Evolutionary conservation across 108 stramenopile genomes (phyloP).

Genomic region (Pseudonitzschia pungens): DNA sequence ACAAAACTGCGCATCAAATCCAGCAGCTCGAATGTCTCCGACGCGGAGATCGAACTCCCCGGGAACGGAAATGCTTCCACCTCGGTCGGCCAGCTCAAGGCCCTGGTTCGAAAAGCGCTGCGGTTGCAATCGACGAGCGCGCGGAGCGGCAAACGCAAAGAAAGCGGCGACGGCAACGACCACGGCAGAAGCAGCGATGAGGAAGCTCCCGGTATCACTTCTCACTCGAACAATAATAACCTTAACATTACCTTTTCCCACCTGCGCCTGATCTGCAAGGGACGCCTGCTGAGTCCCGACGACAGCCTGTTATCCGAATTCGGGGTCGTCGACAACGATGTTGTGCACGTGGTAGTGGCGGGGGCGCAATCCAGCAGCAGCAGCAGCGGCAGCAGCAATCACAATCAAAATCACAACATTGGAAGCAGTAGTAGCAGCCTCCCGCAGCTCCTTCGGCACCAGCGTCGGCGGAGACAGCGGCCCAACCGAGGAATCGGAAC

Average conservation of each 20-base stretch:
- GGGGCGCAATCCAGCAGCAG: constrained; percentile 12
- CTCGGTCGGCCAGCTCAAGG: constrained; percentile 33
- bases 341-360: constrained; percentile 76
- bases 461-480: constrained; percentile 15
- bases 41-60: constrained; percentile 3
- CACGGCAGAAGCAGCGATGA: no score
- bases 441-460: constrained; percentile 9
- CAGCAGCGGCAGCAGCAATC: constrained; percentile 13
- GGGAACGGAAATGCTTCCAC: neutral
- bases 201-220: no score
- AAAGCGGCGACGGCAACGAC: neutral
- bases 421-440: neutral
- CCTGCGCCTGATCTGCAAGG: constrained; percentile 74
- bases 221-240: no score
- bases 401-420: neutral
- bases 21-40: neutral
- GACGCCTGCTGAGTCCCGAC: constrained; percentile 76
- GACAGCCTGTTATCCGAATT: constrained; percentile 48
- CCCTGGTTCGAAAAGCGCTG: constrained; percentile 26
- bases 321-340: constrained; percentile 50
- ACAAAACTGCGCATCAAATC: constrained; percentile 16
- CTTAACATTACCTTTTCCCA: no score
- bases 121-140: neutral
- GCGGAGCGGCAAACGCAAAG: no score
- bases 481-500: constrained; percentile 30